Evolutionary conservation across 2,329 filamentous ascomycete genomes (phyloP).

Genomic region (Pyrenophora graminea): DNA sequence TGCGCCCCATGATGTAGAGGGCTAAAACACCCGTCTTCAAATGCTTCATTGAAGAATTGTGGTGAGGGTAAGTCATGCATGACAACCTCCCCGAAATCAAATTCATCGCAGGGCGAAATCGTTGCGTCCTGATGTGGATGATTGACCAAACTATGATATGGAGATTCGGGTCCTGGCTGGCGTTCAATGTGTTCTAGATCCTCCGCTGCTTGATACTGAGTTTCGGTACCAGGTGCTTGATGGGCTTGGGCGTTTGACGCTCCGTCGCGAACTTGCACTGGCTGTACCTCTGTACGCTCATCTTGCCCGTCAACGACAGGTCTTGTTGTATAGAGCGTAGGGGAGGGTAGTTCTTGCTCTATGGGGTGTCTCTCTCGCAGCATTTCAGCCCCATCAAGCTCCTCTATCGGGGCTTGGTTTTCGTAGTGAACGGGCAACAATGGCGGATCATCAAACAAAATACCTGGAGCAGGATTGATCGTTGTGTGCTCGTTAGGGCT

Average conservation of each 20-base stretch:
- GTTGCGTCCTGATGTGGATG: neutral
- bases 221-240: neutral
- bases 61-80: neutral
- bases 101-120: neutral
- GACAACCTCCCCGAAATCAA: neutral
- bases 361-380: neutral
- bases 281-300: neutral
- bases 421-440: neutral
- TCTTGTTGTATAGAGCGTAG: neutral
- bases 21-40: too few relatives aligned
- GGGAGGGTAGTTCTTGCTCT: neutral
- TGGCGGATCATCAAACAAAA: neutral
- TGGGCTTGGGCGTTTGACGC: neutral
- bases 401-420: neutral
- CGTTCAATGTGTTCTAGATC: neutral
- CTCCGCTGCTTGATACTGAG: neutral
- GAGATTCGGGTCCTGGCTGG: neutral
- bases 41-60: conserved; percentile 1
- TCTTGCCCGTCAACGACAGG: neutral
- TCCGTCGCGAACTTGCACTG: neutral
- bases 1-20: too few relatives aligned
- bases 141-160: neutral
- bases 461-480: neutral
- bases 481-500: neutral
- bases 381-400: neutral